Evolutionary conservation across 2,329 filamentous ascomycete genomes (phyloP), one percentile per base, ranked within the genome.

Genomic region (Lecanicillium sp.): DNA sequence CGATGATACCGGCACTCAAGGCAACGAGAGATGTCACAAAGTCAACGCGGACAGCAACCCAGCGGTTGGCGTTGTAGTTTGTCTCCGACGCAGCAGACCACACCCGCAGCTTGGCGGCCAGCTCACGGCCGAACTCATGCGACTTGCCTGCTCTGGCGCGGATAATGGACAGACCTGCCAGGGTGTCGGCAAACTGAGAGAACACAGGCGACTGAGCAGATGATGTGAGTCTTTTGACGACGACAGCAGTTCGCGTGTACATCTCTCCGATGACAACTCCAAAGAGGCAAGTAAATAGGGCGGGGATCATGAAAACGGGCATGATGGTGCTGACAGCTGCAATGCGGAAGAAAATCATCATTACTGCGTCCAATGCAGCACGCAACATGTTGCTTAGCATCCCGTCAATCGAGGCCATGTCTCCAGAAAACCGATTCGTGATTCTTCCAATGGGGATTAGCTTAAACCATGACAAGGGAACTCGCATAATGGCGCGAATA

Each of bases 401-500:
- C 7, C 62, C 65, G 45, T 78, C 74, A 37, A 78, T 63, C 0
- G 72, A 73, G n/a, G 64, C 61, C 51, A 75, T 74, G 43, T 78
- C 73, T 27, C 72, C 70, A 1, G 70, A 70, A 45, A 77, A 73
- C 11, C 74, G 67, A 48, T 75, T 75, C 39, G 70, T 63, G 40
- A 73, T 64, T 29, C 72, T 65, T 11, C 72, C 68, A 13, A 71
- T 63, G 0, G 73, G 67, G 2, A 72, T 64, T 33, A 68, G 54
- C 49, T 74, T 73, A 47, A 72, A 77, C 73, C 73, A 78, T 4
- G 68, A 65, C 9, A 78, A 58, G 1, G 74, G 68, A 4, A 73
- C 74, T 17, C 61, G 59, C 57, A 78, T 61, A 14, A 78, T 59
- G 14, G 70, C 65, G 11, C 57, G 59, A 32, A 77, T 68, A 37